A percentile compares a stretch with the other conserved stretches of the same genome.
Evolutionary conservation across 2,329 filamentous ascomycete genomes (phyloP).

Genomic region (Celoporthe dispersa): DNA sequence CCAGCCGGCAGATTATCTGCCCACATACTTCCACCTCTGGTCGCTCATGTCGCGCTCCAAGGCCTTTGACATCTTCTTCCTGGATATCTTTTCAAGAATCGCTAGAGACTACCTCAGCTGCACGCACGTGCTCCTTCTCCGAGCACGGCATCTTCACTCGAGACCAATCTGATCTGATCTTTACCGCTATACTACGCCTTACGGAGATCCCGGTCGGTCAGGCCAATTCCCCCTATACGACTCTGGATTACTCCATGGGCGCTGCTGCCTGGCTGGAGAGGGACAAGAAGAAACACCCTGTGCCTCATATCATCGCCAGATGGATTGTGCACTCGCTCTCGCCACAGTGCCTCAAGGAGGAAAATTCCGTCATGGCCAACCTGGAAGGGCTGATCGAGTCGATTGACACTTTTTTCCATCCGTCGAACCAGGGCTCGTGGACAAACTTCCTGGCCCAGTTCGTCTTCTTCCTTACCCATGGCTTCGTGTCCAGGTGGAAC

Average conservation of each 20-base stretch:
- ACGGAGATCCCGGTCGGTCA: constrained; percentile 97
- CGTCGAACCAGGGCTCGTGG: constrained; percentile 93
- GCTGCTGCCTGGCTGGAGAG: constrained; percentile 86
- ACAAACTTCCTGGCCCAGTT: constrained; percentile 88
- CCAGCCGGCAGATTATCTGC: constrained; percentile 86
- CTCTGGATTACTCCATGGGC: constrained; percentile 82
- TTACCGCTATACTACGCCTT: constrained; percentile 85
- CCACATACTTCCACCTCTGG: constrained; percentile 97
- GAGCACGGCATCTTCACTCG: constrained; percentile 90
- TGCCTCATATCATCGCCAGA: constrained; percentile 87
- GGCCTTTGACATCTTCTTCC: constrained; percentile 81
- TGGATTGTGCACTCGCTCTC: constrained; percentile 95
- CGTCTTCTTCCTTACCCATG: constrained; percentile 89
- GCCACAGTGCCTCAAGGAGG: constrained; percentile 75
- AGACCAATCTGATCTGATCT: constrained; percentile 90
- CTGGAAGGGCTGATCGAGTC: constrained; percentile 92
- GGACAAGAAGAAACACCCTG: constrained; percentile 90
- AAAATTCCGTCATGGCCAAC: constrained; percentile 79
- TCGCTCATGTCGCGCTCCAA: constrained; percentile 90
- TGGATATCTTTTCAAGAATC: constrained; percentile 87
- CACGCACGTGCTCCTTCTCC: constrained; percentile 75
- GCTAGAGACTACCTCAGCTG: constrained; percentile 81
- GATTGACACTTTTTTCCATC: constrained; percentile 98
- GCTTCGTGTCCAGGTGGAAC: constrained; percentile 98
- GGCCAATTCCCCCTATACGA: constrained; percentile 88